Evolutionary conservation across 2,329 filamentous ascomycete species (phyloP).

Genomic region (Colletotrichum graminicola): DNA sequence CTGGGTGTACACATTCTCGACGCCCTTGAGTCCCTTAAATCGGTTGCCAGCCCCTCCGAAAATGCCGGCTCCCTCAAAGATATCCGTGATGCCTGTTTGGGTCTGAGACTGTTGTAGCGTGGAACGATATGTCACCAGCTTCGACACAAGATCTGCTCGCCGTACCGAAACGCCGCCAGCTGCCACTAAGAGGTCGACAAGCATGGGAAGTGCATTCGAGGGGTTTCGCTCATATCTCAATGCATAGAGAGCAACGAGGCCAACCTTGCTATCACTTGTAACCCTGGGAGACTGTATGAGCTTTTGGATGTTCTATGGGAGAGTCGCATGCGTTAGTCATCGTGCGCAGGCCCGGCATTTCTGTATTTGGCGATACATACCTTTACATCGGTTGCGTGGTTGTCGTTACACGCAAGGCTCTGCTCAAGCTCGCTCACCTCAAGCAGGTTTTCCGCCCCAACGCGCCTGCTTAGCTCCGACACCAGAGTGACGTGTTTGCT

Average conservation of each 20-base stretch:
- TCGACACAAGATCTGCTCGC: slow-evolving; percentile 82
- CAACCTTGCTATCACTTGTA: slow-evolving; percentile 84
- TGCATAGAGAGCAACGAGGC: slow-evolving; percentile 93
- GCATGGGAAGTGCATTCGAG: slow-evolving; percentile 83
- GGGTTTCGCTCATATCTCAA: slow-evolving; percentile 91
- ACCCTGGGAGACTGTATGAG: slow-evolving; percentile 86
- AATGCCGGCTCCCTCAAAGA: slow-evolving; percentile 92
- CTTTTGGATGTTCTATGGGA: slow-evolving; percentile 78
- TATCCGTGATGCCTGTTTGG: slow-evolving; percentile 85
- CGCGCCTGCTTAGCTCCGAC: slow-evolving; percentile 89
- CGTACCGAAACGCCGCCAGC: slow-evolving; percentile 84
- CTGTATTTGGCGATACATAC: slow-evolving; percentile 57
- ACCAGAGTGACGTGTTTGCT: slow-evolving; percentile 98
- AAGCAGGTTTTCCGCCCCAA: slow-evolving; percentile 87
- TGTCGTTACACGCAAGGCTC: slow-evolving; percentile 96
- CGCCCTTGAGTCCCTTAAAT: slow-evolving; percentile 95
- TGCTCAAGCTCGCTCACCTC: slow-evolving; percentile 98
- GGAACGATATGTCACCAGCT: slow-evolving; percentile 86
- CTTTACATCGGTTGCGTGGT: slow-evolving; percentile 91
- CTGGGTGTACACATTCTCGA: slow-evolving; percentile 99
- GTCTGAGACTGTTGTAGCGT: slow-evolving; percentile 84
- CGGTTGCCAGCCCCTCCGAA: slow-evolving; percentile 89
- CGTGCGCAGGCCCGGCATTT: neutral
- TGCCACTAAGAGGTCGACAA: slow-evolving; percentile 87
- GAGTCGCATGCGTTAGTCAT: neutral